A percentile compares a stretch with the other conserved stretches of the same genome.
Conservation (phyloP, 352 stramenopile genomes). For the Phytophthora sp. region DNA sequence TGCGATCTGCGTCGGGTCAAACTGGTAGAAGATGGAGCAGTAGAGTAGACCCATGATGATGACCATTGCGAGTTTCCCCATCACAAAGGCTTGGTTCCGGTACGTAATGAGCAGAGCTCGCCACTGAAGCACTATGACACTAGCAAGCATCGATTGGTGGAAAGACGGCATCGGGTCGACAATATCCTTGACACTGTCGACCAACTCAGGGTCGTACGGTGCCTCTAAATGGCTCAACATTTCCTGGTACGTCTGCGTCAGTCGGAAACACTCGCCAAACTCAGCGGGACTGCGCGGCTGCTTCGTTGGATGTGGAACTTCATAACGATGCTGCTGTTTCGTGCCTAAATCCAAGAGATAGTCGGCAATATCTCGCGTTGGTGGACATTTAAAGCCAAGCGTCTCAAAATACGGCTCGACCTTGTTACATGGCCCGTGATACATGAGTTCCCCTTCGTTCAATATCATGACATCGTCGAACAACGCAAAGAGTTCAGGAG, state of each 20-base stretch:
- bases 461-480: constrained; percentile 28
- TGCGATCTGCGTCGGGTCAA: constrained; percentile 24
- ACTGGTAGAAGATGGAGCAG: constrained; percentile 28
- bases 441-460: constrained; percentile 24
- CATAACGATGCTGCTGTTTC: constrained; percentile 31
- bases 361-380: constrained; percentile 33
- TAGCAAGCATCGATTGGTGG: constrained; percentile 36
- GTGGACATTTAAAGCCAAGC: constrained; percentile 37
- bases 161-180: constrained; percentile 40
- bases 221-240: constrained; percentile 11
- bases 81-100: constrained; percentile 47
- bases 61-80: constrained; percentile 44
- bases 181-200: constrained; percentile 27
- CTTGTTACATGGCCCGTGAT: constrained; percentile 32
- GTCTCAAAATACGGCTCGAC: constrained; percentile 42
- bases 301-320: constrained; percentile 8
- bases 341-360: constrained; percentile 44
- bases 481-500: constrained; percentile 15
- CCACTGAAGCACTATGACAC: constrained; percentile 30
- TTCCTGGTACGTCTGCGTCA: constrained; percentile 23
- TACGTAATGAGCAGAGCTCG: constrained; percentile 68
- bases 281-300: constrained; percentile 24
- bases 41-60: constrained; percentile 51
- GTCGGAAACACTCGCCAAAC: constrained; percentile 42
- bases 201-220: constrained; percentile 22